Evolutionary conservation across 148 eudicot genomes (phyloP), one percentile per base, ranked within the genome.

Genomic region (Rhododendron mucronatum): DNA sequence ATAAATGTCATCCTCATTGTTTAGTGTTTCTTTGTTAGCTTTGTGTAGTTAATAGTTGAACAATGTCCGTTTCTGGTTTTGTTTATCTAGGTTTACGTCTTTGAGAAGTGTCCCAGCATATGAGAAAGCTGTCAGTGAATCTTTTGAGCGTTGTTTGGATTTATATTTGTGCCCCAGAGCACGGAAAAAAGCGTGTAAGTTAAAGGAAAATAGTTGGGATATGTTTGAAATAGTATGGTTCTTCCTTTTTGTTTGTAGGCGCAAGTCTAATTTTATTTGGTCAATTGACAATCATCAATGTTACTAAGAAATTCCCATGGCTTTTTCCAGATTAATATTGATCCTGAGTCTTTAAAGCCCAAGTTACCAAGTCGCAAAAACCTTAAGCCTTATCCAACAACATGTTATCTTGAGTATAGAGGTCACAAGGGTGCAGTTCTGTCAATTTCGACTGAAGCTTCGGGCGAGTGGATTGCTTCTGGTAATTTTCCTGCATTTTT

Each of bases 381-480:
- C 90, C 95, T 97, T 86, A 93, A 87, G 85, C 99, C 99, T 23
- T 97, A 91, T 87, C 99, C 99, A 50, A 92, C 90, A 12, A 91
- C 91, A 50, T 95, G 98, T 91, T 95, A 93, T 86, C 91, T 95
- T 2, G 98, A 97, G 91, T 94, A 93, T 88, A 95, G 86, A 89
- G 99, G 99, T 88, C 99, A 97, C 91, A 88, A 69, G 82, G 96
- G 89, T 81, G 95, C 99, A 53, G 98, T 97, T 75, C 84, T 87
- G 80, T 94, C 98, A 71, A 95, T 97, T 87, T 93, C 95, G 26
- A 91, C 95, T 2, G 98, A 97, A 44, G 26, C 92, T 86, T 93
- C 98, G 6, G 99, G 98, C 53, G 95, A 95, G 88, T 95, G 96
- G 95, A 90, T 97, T 89, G 99, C 99, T 90, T 97, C 99, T 87